Conservation (phyloP, 805 yeast genomes). For the Myxozyma neglecta region DNA sequence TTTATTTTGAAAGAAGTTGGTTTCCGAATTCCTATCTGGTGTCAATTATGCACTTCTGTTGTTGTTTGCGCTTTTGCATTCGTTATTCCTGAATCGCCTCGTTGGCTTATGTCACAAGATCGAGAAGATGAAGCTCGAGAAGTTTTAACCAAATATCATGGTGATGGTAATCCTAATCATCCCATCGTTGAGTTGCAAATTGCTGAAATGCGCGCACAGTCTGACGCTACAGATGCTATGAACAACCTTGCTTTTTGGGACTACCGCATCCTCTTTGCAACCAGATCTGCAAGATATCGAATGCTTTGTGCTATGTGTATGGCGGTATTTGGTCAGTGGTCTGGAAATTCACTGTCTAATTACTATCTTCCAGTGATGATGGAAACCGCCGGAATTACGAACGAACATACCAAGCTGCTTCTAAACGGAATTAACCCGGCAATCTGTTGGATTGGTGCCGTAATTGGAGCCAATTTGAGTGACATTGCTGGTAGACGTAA, state of each 20-base stretch:
- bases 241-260: slow-evolving; percentile 35
- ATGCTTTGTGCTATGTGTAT: slow-evolving; percentile 41
- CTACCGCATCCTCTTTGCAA: slow-evolving; percentile 23
- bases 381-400: slow-evolving; percentile 55
- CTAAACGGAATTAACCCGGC: slow-evolving; percentile 54
- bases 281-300: slow-evolving; percentile 47
- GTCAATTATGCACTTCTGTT: slow-evolving; percentile 44
- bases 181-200: slow-evolving; percentile 18
- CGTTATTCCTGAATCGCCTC: slow-evolving; percentile 52
- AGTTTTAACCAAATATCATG: slow-evolving; percentile 47
- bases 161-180: slow-evolving; percentile 42
- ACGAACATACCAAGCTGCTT: slow-evolving; percentile 47
- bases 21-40: slow-evolving; percentile 43
- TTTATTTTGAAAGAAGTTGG: slow-evolving; percentile 33
- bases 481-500: slow-evolving; percentile 15
- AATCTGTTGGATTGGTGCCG: slow-evolving; percentile 37
- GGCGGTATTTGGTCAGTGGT: slow-evolving; percentile 46
- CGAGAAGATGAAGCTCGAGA: slow-evolving; percentile 47
- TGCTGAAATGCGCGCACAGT: slow-evolving; percentile 21
- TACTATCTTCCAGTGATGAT: slow-evolving; percentile 54
- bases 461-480: slow-evolving; percentile 11
- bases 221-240: background rate
- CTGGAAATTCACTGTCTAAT: slow-evolving; percentile 42
- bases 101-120: slow-evolving; percentile 47
- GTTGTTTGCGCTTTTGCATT: slow-evolving; percentile 38